A percentile compares a stretch with the other conserved stretches of the same genome.
These are phyloP conservation scores for Gremmenia infestans DNA, from an alignment of 2,329 filamentous ascomycete genomes.

Conservation along the genomic window DNA sequence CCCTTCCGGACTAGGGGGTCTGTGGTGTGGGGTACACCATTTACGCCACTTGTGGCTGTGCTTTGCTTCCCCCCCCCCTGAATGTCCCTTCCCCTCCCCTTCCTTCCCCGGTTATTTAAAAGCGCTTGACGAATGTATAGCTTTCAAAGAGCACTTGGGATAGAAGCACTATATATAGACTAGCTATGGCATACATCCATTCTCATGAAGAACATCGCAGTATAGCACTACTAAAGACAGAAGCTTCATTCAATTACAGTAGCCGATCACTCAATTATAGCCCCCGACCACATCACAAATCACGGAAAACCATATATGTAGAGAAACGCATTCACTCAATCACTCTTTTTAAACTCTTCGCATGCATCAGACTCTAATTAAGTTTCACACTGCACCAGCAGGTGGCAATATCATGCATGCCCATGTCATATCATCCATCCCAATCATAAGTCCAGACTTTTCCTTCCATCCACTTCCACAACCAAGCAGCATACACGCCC, in stretches of 20 bases:
- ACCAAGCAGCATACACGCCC: neutral
- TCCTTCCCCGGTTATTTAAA: neutral
- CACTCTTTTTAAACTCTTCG: neutral
- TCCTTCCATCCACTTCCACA: neutral
- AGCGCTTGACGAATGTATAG: no score
- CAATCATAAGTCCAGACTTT: neutral
- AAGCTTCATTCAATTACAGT: no score
- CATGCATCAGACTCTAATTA: neutral
- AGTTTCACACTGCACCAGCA: neutral
- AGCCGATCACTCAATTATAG: no score
- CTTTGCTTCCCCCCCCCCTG: neutral
- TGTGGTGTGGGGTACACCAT: neutral
- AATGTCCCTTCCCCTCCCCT: neutral
- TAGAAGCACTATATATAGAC: no score
- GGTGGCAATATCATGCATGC: neutral
- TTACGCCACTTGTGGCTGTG: neutral
- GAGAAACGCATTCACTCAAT: no score
- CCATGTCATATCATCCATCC: neutral
- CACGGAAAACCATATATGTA: no score
- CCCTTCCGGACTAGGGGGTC: no score
- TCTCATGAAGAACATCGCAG: no score
- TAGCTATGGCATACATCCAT: no score
- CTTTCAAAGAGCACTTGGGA: no score
- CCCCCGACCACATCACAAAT: no score
- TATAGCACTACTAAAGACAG: no score